Evolutionary conservation across 164 flowering plant genomes (phyloP), one percentile per base, ranked within the genome.

Genomic region (Cinnamomum micranthum): DNA sequence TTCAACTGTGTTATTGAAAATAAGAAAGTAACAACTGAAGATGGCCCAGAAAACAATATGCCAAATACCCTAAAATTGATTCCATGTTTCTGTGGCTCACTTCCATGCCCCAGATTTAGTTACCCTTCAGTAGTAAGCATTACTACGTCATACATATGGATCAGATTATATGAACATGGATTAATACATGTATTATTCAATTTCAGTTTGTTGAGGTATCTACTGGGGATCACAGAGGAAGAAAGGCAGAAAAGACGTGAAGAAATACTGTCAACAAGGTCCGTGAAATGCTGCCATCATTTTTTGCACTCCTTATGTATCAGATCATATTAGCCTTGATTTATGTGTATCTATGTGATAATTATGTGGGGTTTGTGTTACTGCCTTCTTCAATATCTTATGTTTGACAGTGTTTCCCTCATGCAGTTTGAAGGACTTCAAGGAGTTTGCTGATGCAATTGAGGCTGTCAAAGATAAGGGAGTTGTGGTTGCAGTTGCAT

Each of bases 221-320:
- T 96, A 73, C 72, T 96, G 80, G 98, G 98, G 50, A 72, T 96
- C 71, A 91, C 97, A 0, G 97, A 96, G 55, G 98, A 92, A 81
- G 99, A 94, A 85, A 86, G 99, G 75, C 88, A 89, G 76, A 80
- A 15, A 76, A 90, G 98, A 75, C 92, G 97, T 15, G 98, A 90
- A 84, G 98, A 94, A 80, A 94, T 96, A 76, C 75, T 96, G 65
- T 90, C 97, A 73, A 94, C 98, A 58, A 89, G 95, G 99, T 96
- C 9, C 19, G 10, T 31, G 52, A 47, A 69, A 11, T 27, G 69
- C 13, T 67, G 12, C 15, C 14, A 64, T 24, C 9, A 41, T 24
- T 22, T 22, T 24, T 3, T 22, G 31, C 28, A 6, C 64, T 27
- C 58, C 23, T 58, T 25, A 50, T 31, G 2, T 19, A 14, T 19